Evolutionary conservation across 306 rosid genomes (phyloP), one percentile per base, ranked within the genome.

Genomic region (Citrullus colocynthis): DNA sequence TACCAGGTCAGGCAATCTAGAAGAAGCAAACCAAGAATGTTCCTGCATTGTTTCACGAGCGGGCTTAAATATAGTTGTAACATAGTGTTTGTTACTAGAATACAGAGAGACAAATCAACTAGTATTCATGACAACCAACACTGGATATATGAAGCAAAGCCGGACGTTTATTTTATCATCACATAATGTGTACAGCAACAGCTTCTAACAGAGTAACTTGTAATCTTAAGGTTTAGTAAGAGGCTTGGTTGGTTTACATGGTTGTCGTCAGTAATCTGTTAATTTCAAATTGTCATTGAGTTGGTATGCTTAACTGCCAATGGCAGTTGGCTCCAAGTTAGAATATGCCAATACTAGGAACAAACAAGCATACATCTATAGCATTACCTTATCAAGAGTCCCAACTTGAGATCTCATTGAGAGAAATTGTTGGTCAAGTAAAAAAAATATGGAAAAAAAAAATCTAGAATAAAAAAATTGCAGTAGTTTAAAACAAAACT

Each of bases 1-100:
- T 74, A 87, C 87, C 75, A 92, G 80, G 83, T 90, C 93, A 37
- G 56, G 76, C 74, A 82, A 88, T 60, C 83, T 87, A 37, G 90
- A 74, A 82, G 91, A 89, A 77, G 87, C 77, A 85, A 88, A 87
- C 79, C 83, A 75, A 41, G 84, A 67, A 76, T 90, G 92, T 61
- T 87, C 97, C 98, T 95, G 97, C 86, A 87, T 30, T 80, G 85
- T 85, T 69, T 8, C 52, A 48, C 28, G 59, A 72, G 30, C 5
- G 7, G 58, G 48, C 41, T 32, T 42, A 5, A 72, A 7, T 49
- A 72, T 7, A 72, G 42, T 48, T 12, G 59, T 49, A 9, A 49
- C 59, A 72, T 34, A 28, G 34, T 20, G 37, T 44, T 21, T 70
- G 15, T 24, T 16, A 66, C 34, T 14, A 66, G n/a, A 66, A 41